Base-by-base conservation (phyloP, 495 filamentous ascomycete genomes). In the Bombardia bombarda region DNA sequence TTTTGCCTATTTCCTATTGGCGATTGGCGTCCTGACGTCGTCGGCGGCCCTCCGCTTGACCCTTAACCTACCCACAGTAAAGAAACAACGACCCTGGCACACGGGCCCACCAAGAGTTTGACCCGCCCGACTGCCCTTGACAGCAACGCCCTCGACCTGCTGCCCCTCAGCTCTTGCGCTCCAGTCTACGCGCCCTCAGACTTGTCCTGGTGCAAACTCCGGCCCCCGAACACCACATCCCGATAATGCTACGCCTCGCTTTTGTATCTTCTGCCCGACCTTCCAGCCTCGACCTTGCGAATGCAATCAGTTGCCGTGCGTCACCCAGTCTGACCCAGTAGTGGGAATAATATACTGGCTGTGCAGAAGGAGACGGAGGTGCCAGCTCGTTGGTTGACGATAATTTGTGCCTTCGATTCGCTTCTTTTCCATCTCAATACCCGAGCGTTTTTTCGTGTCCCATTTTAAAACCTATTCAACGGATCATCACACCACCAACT, bases 341-440 rank as follows among this genome's bases (percentile, higher is more conserved):
- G 55, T 58, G 51, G 48, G 46, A 21, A 50, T 37, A 36, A 25
- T 16, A 35, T 32, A n/a, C 32, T 21, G 32, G 38, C 38, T 42
- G 30, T n/a, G 45, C 38, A 44, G 41, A 47, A 43, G 32, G 41
- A 38, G 45, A 45, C 13, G 43, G 51, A 51, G 9, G 37, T n/a
- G n/a, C n/a, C n/a, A n/a, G n/a, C n/a, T n/a, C n/a, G n/a, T n/a
- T n/a, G n/a, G n/a, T n/a, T n/a, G n/a, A n/a, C n/a, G 40, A 32
- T 41, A 21, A 38, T 32, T 39, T 5, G 8, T 14, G 32, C 5
- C 8, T 14, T 6, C 6, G 12, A 28, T 12, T 17, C n/a, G 7
- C 32, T 7, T 33, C 32, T 14, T 33, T 21, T 45, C 40, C 32
- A 32, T 17, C 32, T 0, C 45, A 22, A 31, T 43, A n/a, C 32